A percentile compares a stretch with the other conserved stretches of the same genome.
phyloP scores from a whole-genome alignment of 164 flowering plant species.

The Berberis thunbergii region DNA sequence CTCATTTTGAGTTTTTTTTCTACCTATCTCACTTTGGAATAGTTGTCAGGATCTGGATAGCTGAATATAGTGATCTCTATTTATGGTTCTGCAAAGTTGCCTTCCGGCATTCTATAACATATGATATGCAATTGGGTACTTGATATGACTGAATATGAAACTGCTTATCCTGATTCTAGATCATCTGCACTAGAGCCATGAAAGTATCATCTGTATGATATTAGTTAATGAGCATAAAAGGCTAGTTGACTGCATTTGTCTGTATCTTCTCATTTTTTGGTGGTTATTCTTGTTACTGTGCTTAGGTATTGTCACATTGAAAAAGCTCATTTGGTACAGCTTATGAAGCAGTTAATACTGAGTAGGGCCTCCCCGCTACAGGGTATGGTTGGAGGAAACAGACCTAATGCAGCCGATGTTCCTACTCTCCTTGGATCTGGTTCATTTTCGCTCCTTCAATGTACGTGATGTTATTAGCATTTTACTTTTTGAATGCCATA shows the following conservation, averaged over 20 bases:
- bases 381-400: slow-evolving; percentile 30
- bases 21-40: no score
- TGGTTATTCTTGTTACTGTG: neutral
- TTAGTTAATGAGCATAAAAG: neutral
- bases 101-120: no score
- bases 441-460: slow-evolving; percentile 64
- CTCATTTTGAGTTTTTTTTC: no score
- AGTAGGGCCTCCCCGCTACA: slow-evolving; percentile 36
- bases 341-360: slow-evolving; percentile 75
- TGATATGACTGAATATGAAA: no score
- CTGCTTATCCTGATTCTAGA: no score
- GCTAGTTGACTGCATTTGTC: neutral
- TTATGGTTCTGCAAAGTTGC: no score
- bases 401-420: slow-evolving; percentile 79
- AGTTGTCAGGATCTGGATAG: no score
- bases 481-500: slow-evolving; percentile 3
- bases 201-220: no score
- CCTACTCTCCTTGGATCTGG: slow-evolving; percentile 84
- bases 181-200: no score
- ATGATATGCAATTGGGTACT: no score
- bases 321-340: slow-evolving; percentile 82
- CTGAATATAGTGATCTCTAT: no score
- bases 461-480: slow-evolving; percentile 28
- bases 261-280: neutral
- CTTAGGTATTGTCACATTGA: slow-evolving; percentile 80